Evolutionary conservation across 805 yeast species (phyloP).

Genomic region (Cyberlindnera suaveolens): DNA sequence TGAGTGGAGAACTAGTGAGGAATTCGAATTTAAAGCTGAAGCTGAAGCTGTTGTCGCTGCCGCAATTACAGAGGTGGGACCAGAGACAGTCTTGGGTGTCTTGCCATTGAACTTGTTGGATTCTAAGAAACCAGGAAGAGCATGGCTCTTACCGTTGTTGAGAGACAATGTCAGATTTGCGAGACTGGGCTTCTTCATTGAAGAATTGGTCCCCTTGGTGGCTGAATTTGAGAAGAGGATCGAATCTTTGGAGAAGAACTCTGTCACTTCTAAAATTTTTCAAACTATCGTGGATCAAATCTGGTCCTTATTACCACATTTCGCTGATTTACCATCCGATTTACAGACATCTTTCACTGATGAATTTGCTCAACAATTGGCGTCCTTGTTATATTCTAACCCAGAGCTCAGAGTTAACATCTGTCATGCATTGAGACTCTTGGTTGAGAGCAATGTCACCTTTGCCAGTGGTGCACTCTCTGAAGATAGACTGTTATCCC

Average conservation of each 20-base stretch:
- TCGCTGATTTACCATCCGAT: conserved; percentile 83
- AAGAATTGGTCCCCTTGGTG: conserved; percentile 60
- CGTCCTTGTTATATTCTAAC: conserved; percentile 68
- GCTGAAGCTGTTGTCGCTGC: conserved; percentile 78
- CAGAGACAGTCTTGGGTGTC: conserved; percentile 66
- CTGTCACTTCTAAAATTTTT: conserved; percentile 71
- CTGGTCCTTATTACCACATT: conserved; percentile 87
- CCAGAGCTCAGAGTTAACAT: conserved; percentile 74
- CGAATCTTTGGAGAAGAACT: conserved; percentile 39
- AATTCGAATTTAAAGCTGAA: conserved; percentile 57
- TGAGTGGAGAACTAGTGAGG: conserved; percentile 77
- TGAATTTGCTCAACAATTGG: conserved; percentile 68
- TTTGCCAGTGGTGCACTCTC: conserved; percentile 55
- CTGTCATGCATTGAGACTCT: conserved; percentile 70
- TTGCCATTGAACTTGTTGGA: conserved; percentile 75
- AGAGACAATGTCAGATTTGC: conserved; percentile 82
- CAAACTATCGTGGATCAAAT: conserved; percentile 85
- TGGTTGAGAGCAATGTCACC: conserved; percentile 70
- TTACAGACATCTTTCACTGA: conserved; percentile 57
- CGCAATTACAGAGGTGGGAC: conserved; percentile 78
- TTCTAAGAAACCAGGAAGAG: conserved; percentile 67
- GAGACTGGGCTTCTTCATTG: conserved; percentile 54
- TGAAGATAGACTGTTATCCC: conserved; percentile 51
- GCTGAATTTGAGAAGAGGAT: conserved; percentile 47
- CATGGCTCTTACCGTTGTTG: conserved; percentile 88